A percentile compares a stretch with the other conserved stretches of the same genome.
phyloP scores from a whole-genome alignment of 1,284 basidiomycete species.

The Trametes pubescens region DNA sequence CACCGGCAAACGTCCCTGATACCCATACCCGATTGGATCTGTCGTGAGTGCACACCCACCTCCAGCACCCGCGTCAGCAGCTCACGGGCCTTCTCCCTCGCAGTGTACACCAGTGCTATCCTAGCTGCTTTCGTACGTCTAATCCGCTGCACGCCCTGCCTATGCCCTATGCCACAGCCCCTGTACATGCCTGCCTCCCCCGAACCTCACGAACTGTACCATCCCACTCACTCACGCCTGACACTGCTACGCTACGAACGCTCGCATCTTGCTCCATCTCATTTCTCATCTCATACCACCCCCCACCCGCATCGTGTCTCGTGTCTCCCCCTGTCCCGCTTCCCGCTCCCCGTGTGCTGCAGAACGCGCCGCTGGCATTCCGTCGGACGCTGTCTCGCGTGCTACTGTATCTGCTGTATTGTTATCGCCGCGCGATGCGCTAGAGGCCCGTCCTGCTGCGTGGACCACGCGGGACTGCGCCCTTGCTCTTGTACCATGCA shows the following conservation, averaged over 20 bases:
- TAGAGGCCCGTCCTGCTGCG: slow-evolving; percentile 23
- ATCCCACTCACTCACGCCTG: slow-evolving; percentile 3
- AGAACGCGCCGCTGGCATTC: slow-evolving; percentile 3
- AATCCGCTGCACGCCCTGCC: slow-evolving; percentile 28
- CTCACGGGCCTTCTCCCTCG: not conserved
- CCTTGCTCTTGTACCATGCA: slow-evolving; percentile 28
- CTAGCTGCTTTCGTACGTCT: slow-evolving; percentile 33
- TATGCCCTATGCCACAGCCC: slow-evolving; percentile 26
- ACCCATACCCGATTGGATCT: slow-evolving; percentile 20
- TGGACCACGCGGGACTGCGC: slow-evolving; percentile 19
- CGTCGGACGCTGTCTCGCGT: slow-evolving; percentile 17
- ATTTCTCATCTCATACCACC: not conserved
- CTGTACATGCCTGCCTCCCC: slow-evolving; percentile 26
- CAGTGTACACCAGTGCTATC: slow-evolving; percentile 36
- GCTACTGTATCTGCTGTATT: slow-evolving; percentile 32
- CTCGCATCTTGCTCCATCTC: slow-evolving; percentile 7
- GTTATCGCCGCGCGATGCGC: slow-evolving; percentile 19
- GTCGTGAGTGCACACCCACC: slow-evolving; percentile 20
- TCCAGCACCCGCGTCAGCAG: not conserved
- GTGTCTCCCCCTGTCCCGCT: not conserved
- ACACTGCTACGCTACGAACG: slow-evolving; percentile 4
- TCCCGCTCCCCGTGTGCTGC: slow-evolving; percentile 7
- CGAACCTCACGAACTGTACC: slow-evolving; percentile 15
- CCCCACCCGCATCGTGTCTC: not conserved
- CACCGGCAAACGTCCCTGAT: slow-evolving; percentile 67